Percentiles rank a stretch among this genome's conserved stretches.
phyloP scores from a whole-genome alignment of 345 rosid genomes.

The Pistacia vera region DNA sequence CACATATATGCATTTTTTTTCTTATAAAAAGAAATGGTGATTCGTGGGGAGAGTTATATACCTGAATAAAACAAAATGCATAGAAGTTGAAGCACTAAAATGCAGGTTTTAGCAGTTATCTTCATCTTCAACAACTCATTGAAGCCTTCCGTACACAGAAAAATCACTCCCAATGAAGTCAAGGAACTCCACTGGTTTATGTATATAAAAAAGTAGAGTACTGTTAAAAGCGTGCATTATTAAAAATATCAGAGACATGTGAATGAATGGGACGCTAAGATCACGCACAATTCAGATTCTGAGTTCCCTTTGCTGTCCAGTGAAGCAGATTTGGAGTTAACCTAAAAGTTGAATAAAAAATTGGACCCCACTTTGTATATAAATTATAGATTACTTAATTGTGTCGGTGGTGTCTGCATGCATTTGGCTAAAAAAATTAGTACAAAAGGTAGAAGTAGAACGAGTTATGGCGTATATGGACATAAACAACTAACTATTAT shows the following conservation, averaged over 20 bases:
- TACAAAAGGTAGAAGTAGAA: too few relatives aligned
- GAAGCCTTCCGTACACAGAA: neutral
- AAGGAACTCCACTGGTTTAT: neutral
- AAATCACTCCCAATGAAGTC: too few relatives aligned
- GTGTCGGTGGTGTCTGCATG: too few relatives aligned
- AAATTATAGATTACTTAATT: too few relatives aligned
- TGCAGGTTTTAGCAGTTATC: neutral
- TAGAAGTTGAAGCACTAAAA: constrained; percentile 17
- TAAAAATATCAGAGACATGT: neutral
- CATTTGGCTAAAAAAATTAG: too few relatives aligned
- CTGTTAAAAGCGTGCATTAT: too few relatives aligned
- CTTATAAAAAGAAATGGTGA: too few relatives aligned
- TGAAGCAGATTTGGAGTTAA: constrained; percentile 37
- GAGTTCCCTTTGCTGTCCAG: constrained; percentile 13
- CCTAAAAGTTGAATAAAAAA: neutral
- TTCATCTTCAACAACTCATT: constrained; percentile 19
- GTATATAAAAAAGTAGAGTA: neutral
- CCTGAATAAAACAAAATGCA: constrained; percentile 27
- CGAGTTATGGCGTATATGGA: too few relatives aligned
- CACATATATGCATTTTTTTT: too few relatives aligned
- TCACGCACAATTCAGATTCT: neutral
- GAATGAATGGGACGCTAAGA: neutral
- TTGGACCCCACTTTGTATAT: too few relatives aligned
- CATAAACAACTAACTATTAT: too few relatives aligned
- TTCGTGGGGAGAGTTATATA: neutral